These are phyloP conservation scores for Ophiognomonia clavigignenti-juglandacearum DNA, from an alignment of 2,329 filamentous ascomycete species.

Conservation along the genomic window DNA sequence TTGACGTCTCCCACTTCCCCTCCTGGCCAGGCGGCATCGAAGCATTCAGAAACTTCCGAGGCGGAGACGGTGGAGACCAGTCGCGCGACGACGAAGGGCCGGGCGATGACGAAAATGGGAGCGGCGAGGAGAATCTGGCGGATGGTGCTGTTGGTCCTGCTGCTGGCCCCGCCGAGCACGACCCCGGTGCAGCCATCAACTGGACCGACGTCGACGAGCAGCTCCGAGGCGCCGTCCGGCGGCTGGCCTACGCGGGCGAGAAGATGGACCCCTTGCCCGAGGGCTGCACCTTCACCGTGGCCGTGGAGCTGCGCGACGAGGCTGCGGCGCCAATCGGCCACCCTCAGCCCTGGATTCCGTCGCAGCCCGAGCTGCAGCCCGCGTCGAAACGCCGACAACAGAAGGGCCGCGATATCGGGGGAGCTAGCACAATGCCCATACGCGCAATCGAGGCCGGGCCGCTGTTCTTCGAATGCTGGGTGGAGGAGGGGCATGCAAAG, in stretches of 20 bases:
- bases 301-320: conserved; percentile 64
- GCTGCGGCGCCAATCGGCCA: conserved; percentile 54
- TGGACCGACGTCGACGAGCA: conserved; percentile 66
- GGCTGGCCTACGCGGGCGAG: conserved; percentile 56
- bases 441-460: conserved; percentile 53
- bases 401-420: conserved; percentile 30
- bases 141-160: conserved; percentile 7
- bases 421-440: conserved; percentile 42
- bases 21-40: conserved; percentile 32
- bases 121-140: conserved; percentile 6
- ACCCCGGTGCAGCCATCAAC: conserved; percentile 30
- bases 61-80: conserved; percentile 20
- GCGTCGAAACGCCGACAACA: conserved; percentile 26
- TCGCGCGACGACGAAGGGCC: conserved; percentile 17
- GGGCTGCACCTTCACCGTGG: conserved; percentile 70
- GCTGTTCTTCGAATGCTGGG: conserved; percentile 62
- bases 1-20: conserved; percentile 52
- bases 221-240: conserved; percentile 61
- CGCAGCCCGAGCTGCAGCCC: conserved; percentile 42
- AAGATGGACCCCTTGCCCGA: conserved; percentile 53
- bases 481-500: conserved; percentile 52
- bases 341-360: conserved; percentile 58
- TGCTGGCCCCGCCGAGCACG: conserved; percentile 9
- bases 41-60: conserved; percentile 23
- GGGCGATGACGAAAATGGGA: conserved; percentile 16